Base-by-base conservation (phyloP, 192 early-diverging fungal species). In the Podila epicladia region DNA sequence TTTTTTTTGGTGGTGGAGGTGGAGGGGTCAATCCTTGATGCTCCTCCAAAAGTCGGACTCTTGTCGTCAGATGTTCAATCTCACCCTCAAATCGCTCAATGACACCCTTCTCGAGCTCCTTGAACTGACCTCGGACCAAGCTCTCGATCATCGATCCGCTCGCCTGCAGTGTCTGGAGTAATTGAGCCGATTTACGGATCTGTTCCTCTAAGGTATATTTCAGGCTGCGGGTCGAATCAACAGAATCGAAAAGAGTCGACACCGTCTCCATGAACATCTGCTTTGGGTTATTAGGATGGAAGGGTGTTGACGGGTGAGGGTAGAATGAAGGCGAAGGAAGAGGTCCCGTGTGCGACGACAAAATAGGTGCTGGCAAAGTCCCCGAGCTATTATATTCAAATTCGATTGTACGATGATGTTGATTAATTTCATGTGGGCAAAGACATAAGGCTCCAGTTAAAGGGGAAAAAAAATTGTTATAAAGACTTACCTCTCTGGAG, bases 71-170 rank as follows among this genome's bases (percentile, higher is more conserved):
- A 32, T 80, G 77, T 6, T 87, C 75, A 83, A 82, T 62, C 67
- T 75, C 71, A 67, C 83, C 38, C 64, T 87, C 82, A 80, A 85
- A 80, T 75, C 89, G 76, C 45, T 83, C 82, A 82, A 87, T 69
- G 67, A 91, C 58, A 38, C 84, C 75, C 85, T 91, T 83, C 67
- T 95, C 91, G 83, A 93, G 87, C 62, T 94, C 93, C 49, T 92
- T 82, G 65, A 95, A 89, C 63, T 93, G 93, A 6, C 84, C 82
- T 28, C 90, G 83, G n/a, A 95, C 92, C 33, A 95, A 86, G 20
- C 88, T 89, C 82, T 95, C 94, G 48, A 95, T 92, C 90, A 93
- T 93, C 9, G 88, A 87, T 5, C 90, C 90, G n/a, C 84, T 85
- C 0, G 90, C 80, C 72, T 94, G 93, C 35, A 95, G 85, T 4